A percentile compares a stretch with the other conserved stretches of the same genome.
phyloP scores from a whole-genome alignment of 805 yeast species.

The Wickerhamiella azyma region DNA sequence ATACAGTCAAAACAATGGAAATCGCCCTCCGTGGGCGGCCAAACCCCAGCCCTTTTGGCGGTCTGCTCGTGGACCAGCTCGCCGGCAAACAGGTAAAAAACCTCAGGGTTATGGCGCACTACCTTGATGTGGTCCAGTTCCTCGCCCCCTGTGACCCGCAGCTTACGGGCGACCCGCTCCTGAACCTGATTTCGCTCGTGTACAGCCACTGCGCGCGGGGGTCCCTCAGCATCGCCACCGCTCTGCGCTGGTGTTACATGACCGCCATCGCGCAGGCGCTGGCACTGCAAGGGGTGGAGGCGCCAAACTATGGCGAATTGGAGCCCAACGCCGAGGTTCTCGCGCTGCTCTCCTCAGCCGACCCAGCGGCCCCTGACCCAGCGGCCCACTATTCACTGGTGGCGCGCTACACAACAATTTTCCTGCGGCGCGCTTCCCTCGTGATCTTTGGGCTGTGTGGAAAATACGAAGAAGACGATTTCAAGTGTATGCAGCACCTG shows the following conservation, averaged over 20 bases:
- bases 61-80: slow-evolving; percentile 37
- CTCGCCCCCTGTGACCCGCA: slow-evolving; percentile 6
- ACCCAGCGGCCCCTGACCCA: too few species aligned
- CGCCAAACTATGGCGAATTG: slow-evolving; percentile 1
- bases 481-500: slow-evolving; percentile 13
- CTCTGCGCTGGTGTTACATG: neutral
- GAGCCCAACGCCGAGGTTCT: neutral
- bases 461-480: slow-evolving; percentile 17
- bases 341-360: neutral
- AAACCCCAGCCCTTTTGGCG: slow-evolving; percentile 23
- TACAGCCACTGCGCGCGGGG: neutral
- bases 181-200: neutral
- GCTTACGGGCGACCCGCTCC: slow-evolving; percentile 6
- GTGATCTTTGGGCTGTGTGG: slow-evolving; percentile 16
- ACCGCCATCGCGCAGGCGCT: neutral
- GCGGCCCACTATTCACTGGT: slow-evolving; percentile 10
- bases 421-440: slow-evolving; percentile 15
- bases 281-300: neutral
- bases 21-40: slow-evolving; percentile 16
- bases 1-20: slow-evolving; percentile 10
- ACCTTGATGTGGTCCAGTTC: slow-evolving; percentile 12
- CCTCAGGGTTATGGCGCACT: slow-evolving; percentile 16
- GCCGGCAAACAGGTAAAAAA: slow-evolving; percentile 14
- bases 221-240: neutral
- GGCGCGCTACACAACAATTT: slow-evolving; percentile 13